These are phyloP conservation scores for Pichia sp. DNA, from an alignment of 1,139 yeast species.

Conservation along the genomic window DNA sequence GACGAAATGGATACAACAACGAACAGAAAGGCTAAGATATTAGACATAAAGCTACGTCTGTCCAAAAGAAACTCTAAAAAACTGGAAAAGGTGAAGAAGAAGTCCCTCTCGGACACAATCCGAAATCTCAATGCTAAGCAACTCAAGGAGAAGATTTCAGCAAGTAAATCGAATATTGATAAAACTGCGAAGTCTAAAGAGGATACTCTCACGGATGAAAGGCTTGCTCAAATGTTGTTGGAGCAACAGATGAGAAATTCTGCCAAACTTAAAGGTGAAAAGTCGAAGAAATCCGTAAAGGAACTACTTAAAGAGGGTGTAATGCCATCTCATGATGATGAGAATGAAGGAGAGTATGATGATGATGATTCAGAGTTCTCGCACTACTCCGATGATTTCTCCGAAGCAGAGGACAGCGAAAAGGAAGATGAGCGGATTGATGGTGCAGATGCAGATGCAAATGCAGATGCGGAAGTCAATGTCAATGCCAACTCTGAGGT, in stretches of 20 bases:
- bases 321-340: conserved; percentile 13
- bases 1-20: background rate
- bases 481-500: conserved; percentile 8
- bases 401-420: conserved; percentile 5
- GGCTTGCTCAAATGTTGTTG: conserved; percentile 17
- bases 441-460: background rate
- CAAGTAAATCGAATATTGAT: conserved; percentile 1
- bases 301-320: conserved; percentile 14
- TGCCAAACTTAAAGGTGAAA: conserved; percentile 14
- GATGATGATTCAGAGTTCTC: conserved; percentile 16
- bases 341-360: background rate
- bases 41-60: conserved; percentile 8
- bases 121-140: conserved; percentile 17
- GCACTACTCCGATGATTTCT: conserved; percentile 11
- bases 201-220: conserved; percentile 14
- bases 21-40: conserved; percentile 5
- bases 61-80: conserved; percentile 6
- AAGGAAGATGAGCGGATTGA: background rate
- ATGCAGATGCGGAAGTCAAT: background rate
- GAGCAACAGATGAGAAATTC: conserved; percentile 16
- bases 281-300: conserved; percentile 5
- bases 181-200: conserved; percentile 9
- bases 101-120: conserved; percentile 8
- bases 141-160: conserved; percentile 12
- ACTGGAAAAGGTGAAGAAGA: conserved; percentile 3